Evolutionary conservation across 2,329 filamentous ascomycete species (phyloP).

Genomic region (Tolypocladium inflatum): DNA sequence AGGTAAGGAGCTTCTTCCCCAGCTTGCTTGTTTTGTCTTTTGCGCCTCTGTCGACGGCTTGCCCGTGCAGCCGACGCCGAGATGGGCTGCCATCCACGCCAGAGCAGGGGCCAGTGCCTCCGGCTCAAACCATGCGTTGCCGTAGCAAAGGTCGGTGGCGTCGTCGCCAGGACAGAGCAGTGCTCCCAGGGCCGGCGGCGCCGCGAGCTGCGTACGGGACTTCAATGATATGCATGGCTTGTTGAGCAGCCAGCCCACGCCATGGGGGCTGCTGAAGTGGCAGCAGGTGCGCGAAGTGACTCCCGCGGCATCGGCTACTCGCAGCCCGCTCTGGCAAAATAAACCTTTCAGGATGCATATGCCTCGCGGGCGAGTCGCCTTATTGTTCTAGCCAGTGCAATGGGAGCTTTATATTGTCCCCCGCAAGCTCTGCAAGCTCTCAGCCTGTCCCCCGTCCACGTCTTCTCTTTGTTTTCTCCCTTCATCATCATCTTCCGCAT

Average conservation of each 20-base stretch:
- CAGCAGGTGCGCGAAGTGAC: not conserved
- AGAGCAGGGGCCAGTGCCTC: not conserved
- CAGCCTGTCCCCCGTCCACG: not conserved
- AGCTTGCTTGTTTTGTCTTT: constrained; percentile 1
- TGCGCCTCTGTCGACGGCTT: not conserved
- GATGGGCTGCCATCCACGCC: not conserved
- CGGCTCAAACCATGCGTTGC: not conserved
- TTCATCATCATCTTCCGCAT: not conserved
- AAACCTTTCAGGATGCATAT: not conserved
- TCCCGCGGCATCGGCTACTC: not conserved
- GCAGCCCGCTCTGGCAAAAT: not conserved
- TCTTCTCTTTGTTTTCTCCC: not conserved
- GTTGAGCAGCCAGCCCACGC: not conserved
- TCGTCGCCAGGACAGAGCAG: not conserved
- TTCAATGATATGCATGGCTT: not conserved
- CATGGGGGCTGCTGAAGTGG: not conserved
- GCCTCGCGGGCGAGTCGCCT: not conserved
- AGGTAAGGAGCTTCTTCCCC: constrained; percentile 41
- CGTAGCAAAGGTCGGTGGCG: not conserved
- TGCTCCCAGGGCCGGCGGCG: not conserved
- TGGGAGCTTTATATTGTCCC: not conserved
- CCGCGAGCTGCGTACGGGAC: not conserved
- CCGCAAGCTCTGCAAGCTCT: not conserved
- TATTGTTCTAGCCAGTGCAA: not conserved
- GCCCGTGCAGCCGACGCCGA: not conserved